Evolutionary conservation across 768 basidiomycete genomes (phyloP), one percentile per base, ranked within the genome.

Genomic region (Pulveroboletus frians): DNA sequence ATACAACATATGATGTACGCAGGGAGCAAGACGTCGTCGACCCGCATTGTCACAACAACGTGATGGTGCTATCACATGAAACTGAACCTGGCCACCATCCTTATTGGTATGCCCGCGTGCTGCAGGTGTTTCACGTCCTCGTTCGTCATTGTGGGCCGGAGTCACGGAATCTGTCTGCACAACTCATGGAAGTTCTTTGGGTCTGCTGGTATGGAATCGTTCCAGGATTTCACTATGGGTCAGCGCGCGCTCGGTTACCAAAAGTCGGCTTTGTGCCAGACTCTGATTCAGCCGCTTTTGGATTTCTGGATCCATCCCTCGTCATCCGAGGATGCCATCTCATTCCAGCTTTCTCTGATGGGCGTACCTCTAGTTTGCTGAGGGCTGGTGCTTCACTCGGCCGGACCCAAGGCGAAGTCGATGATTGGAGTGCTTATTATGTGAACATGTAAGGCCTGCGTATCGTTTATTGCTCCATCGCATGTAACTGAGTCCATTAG

Each of bases 221-320:
- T 20, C 44, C 51, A 18, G 8, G 43, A 30, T 31, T 20, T 35
- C 43, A 39, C 30, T 14, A 55, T 43, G 10, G 52, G 32, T 17
- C 26, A 23, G 1, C n/a, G 39, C 15, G 11, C 27, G 7, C 58
- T 64, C 5, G 57, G 60, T 27, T 51, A 27, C 7, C 55, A 7
- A 53, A 53, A 35, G 14, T 71, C 2, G 46, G 44, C 10, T 71
- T 69, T 37, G 40, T 62, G 1, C 56, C 58, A 0, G 47, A 59
- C 3, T 39, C 38, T 9, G 55, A 65, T n/a, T 21, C 34, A 0
- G 14, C 43, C 0, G 51, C 69, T 0, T 74, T 73, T 48, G 62
- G 68, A 0, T 74, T 75, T 50, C 17, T 75, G 0, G 66, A 73
- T 50, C 71, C 71, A 0, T 41, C 38, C 0, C 50, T 62, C 0